Evolutionary conservation across 164 flowering plant genomes (phyloP).

Genomic region (Aristolochia fimbriata): DNA sequence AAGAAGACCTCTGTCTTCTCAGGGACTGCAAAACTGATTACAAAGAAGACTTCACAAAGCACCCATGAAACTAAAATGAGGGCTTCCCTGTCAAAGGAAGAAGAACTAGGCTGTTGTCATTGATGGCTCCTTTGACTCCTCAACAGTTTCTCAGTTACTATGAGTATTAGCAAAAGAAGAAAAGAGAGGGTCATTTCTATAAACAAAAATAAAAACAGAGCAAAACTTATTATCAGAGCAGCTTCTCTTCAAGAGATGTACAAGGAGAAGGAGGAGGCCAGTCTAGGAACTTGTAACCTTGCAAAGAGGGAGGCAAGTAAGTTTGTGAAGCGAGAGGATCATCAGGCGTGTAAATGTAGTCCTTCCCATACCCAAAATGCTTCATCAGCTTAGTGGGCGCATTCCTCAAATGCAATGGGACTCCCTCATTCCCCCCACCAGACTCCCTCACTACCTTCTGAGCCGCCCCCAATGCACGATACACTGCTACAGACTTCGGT

Average conservation of each 20-base stretch:
- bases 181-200: no score
- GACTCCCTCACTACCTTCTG: constrained; percentile 65
- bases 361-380: constrained; percentile 76
- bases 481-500: constrained; percentile 68
- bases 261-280: constrained; percentile 32
- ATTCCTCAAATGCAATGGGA: constrained; percentile 82
- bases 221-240: no score
- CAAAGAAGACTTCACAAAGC: no score
- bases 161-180: no score
- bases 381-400: constrained; percentile 91
- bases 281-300: constrained; percentile 56
- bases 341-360: constrained; percentile 65
- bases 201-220: no score
- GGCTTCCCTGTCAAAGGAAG: no score
- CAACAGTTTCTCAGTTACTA: no score
- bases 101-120: no score
- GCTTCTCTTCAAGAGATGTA: constrained; percentile 4
- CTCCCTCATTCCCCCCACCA: constrained; percentile 75
- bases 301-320: constrained; percentile 56
- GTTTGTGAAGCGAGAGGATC: constrained; percentile 38
- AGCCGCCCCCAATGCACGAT: constrained; percentile 49
- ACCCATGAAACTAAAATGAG: no score
- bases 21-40: no score
- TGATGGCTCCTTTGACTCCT: no score
- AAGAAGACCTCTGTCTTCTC: no score